Conservation (phyloP, 495 filamentous ascomycete species). For the Arthonia radiata region DNA sequence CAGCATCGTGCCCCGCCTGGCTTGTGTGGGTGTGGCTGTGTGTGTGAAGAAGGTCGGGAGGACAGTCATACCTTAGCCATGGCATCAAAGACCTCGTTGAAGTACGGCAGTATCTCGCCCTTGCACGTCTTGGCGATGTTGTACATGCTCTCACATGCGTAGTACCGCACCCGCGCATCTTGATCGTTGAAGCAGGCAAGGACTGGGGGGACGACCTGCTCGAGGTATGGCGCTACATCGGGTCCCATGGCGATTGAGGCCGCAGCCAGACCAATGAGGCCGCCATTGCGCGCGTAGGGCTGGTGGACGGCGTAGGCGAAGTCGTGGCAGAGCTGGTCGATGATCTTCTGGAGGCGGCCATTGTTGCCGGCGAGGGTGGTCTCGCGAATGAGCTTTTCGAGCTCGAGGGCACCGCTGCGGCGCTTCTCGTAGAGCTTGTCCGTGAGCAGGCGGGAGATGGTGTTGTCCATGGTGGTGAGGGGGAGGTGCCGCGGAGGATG, state of each 20-base stretch:
- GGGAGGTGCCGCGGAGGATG: too few relatives aligned
- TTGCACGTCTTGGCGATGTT: constrained; percentile 99
- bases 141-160: constrained; percentile 99
- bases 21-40: too few relatives aligned
- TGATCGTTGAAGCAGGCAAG: constrained; percentile 97
- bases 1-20: too few relatives aligned
- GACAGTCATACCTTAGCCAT: constrained; percentile 77
- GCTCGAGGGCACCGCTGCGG: constrained; percentile 89
- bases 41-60: too few relatives aligned
- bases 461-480: constrained; percentile 64
- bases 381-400: constrained; percentile 81
- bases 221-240: constrained; percentile 70
- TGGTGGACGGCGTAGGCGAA: constrained; percentile 96
- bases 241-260: constrained; percentile 88
- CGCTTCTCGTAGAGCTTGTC: constrained; percentile 97
- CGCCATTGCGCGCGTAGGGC: constrained; percentile 89
- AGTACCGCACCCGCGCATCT: constrained; percentile 93
- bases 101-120: constrained; percentile 85
- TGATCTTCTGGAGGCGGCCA: constrained; percentile 55
- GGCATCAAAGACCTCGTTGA: constrained; percentile 95
- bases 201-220: constrained; percentile 85
- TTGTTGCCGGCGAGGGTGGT: constrained; percentile 50
- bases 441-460: constrained; percentile 71
- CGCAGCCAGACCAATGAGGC: constrained; percentile 85
- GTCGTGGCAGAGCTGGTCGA: constrained; percentile 90